These are phyloP conservation scores for Breynia disticha DNA, from an alignment of 441 rosid species.

Conservation along the genomic window DNA sequence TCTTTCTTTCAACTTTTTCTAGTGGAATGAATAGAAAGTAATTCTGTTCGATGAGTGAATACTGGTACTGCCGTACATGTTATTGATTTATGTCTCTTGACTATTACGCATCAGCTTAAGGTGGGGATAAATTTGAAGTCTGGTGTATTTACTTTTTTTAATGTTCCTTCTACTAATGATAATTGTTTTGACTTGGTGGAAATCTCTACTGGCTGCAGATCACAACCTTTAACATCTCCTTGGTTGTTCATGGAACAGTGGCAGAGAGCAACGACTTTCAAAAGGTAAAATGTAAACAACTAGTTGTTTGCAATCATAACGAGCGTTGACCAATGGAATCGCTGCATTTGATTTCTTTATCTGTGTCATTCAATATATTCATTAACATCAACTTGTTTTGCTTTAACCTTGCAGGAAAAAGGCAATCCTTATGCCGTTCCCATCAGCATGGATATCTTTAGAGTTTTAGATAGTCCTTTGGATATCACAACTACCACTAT, in stretches of 20 bases:
- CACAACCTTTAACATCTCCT: conserved; percentile 50
- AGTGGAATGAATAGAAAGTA: too few species aligned
- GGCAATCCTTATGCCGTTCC: conserved; percentile 56
- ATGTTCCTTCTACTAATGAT: background rate
- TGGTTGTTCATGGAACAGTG: conserved; percentile 58
- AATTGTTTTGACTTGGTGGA: conserved; percentile 1
- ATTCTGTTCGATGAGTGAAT: too few species aligned
- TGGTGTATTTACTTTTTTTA: too few species aligned
- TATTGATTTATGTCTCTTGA: too few species aligned
- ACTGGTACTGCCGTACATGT: too few species aligned
- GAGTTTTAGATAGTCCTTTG: conserved; percentile 50
- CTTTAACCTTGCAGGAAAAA: conserved; percentile 31
- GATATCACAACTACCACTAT: conserved; percentile 60
- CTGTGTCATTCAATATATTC: background rate
- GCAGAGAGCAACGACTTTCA: conserved; percentile 49
- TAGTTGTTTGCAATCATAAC: background rate
- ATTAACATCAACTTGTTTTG: background rate
- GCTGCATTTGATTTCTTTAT: background rate
- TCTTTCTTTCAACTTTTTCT: too few species aligned
- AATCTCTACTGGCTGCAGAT: conserved; percentile 33
- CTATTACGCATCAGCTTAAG: too few species aligned
- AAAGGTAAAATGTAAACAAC: conserved; percentile 25
- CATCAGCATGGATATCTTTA: conserved; percentile 46
- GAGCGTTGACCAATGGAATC: background rate
- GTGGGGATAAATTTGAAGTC: too few species aligned